These are phyloP conservation scores for Aspergillus texensis DNA, from an alignment of 2,329 filamentous ascomycete species.

Conservation along the genomic window DNA sequence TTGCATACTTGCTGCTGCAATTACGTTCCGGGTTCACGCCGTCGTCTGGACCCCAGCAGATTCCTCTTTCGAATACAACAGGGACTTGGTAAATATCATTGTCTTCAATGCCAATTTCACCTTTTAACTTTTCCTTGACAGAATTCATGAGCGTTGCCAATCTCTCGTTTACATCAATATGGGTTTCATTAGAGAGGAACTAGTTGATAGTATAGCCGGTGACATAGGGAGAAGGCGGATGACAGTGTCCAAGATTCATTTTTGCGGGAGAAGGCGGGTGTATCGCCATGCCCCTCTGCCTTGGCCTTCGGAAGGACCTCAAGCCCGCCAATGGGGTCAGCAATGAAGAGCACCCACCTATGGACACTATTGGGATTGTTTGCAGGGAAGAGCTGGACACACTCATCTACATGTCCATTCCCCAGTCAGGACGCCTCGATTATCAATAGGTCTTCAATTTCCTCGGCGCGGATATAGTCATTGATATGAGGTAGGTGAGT, in stretches of 20 bases:
- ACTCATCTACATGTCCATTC: conserved; percentile 39
- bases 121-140: neutral
- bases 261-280: neutral
- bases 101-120: conserved; percentile 1
- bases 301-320: conserved; percentile 26
- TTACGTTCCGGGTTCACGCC: neutral
- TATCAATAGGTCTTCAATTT: conserved; percentile 37
- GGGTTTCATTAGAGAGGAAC: neutral
- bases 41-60: neutral
- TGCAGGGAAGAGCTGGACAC: conserved; percentile 38
- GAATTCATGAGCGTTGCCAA: conserved; percentile 3
- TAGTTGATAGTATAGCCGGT: neutral
- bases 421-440: conserved; percentile 38
- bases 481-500: conserved; percentile 24
- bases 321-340: conserved; percentile 26
- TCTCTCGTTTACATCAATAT: neutral
- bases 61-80: neutral
- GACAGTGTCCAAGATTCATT: neutral
- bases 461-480: conserved; percentile 37
- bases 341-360: conserved; percentile 27
- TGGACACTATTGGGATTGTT: conserved; percentile 11
- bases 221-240: neutral
- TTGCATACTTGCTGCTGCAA: neutral
- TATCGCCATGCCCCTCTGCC: conserved; percentile 26
- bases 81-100: neutral